phyloP scores from a whole-genome alignment of 2,329 filamentous ascomycete genomes.

The Scedosporium boydii region DNA sequence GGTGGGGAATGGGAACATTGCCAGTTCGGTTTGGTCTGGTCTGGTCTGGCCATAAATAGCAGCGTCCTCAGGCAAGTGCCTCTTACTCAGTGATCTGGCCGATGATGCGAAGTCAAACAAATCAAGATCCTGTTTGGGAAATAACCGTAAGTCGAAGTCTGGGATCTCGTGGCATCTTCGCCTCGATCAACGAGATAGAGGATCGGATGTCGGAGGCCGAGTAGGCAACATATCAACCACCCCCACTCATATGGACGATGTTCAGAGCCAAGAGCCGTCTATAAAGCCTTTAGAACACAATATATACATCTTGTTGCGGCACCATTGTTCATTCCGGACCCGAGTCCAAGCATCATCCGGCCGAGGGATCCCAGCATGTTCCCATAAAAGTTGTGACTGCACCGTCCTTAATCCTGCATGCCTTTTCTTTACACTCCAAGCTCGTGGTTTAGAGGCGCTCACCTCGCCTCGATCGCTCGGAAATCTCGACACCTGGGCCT shows the following conservation, averaged over 20 bases:
- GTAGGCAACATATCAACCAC: too few species aligned
- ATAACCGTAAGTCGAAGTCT: too few species aligned
- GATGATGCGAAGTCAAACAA: too few species aligned
- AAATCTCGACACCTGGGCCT: conserved; percentile 75
- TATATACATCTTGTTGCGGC: not conserved
- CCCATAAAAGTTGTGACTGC: not conserved
- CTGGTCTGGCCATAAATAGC: too few species aligned
- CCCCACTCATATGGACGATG: not conserved
- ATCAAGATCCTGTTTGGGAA: too few species aligned
- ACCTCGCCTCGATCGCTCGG: conserved; percentile 52
- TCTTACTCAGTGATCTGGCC: too few species aligned
- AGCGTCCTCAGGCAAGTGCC: too few species aligned
- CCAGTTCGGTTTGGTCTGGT: too few species aligned
- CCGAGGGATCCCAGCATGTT: not conserved
- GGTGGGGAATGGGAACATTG: too few species aligned
- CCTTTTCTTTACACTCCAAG: conserved; percentile 48
- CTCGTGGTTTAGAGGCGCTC: conserved; percentile 58
- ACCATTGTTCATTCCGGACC: not conserved
- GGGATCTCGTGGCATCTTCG: too few species aligned
- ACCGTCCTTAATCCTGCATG: not conserved
- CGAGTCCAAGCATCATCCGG: not conserved
- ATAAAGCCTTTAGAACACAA: not conserved
- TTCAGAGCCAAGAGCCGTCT: not conserved
- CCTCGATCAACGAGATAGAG: too few species aligned
- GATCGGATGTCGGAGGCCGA: too few species aligned